Evolutionary conservation across 73 alveolate genomes (phyloP), one percentile per base, ranked within the genome.

Genomic region (Paramecium octaurelia): DNA sequence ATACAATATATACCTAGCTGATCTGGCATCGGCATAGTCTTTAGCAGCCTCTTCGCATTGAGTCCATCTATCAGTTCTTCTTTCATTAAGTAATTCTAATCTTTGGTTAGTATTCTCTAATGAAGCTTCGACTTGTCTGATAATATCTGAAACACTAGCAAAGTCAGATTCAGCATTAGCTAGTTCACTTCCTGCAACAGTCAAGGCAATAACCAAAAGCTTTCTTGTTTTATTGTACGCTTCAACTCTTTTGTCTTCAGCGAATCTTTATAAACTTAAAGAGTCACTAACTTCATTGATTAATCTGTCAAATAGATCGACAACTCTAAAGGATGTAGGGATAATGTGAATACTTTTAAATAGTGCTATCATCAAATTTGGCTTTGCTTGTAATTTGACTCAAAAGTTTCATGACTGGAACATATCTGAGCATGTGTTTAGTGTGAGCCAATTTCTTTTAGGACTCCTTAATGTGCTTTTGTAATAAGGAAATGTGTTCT

Each of bases 31-130:
- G 14, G 31, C 27, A 42, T 80, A 80, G 24, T 80, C 91, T 43
- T 43, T 40, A 10, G 91, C 91, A 2, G 91, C 91, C n/a, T 80
- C 91, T 46, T 80, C 91, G 23, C 91, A 80, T 44, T 80, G 6
- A 80, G 76, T 80, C 91, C 91, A 80, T 80, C 91, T 80, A 43
- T 80, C 91, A 3, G 43, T 23, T 80, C 91, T 80, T 80, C 91
- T 80, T 48, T 80, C 91, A 31, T 16, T 6, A n/a, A 80, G 75
- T 34, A 44, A 24, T 23, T 80, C 91, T 3, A 80, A 8, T 80
- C 91, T 80, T 23, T 20, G 20, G 29, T 80, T 80, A 14, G 91
- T 46, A 14, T 80, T 80, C 0, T 80, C 91, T 8, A 80, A 42
- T 18, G 91, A 80, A 8, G 91, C 75, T 24, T 80, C 91, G 8